These are phyloP conservation scores for Prunus fruticosa DNA, from an alignment of 306 rosid species.

Conservation along the genomic window DNA sequence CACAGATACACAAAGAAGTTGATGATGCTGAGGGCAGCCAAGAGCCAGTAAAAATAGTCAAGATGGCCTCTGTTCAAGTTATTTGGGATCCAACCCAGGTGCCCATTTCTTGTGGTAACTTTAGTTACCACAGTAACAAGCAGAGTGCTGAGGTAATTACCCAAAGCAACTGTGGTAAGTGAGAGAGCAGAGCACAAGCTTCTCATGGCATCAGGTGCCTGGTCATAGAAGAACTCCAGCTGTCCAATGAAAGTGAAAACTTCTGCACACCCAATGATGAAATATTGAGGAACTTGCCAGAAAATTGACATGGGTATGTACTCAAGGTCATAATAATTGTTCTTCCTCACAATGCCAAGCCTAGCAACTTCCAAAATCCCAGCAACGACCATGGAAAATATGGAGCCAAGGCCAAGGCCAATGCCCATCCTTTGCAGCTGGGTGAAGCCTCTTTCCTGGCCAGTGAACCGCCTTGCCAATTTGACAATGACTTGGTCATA, in stretches of 20 bases:
- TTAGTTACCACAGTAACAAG: slow-evolving; percentile 63
- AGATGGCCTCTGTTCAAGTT: slow-evolving; percentile 82
- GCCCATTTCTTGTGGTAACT: slow-evolving; percentile 54
- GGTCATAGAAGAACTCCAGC: slow-evolving; percentile 67
- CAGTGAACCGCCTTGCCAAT: slow-evolving; percentile 50
- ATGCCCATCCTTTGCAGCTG: slow-evolving; percentile 84
- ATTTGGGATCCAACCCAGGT: slow-evolving; percentile 81
- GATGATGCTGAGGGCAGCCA: slow-evolving; percentile 57
- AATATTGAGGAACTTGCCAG: slow-evolving; percentile 87
- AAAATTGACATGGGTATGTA: slow-evolving; percentile 72
- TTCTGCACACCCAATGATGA: slow-evolving; percentile 81
- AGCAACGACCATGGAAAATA: slow-evolving; percentile 56
- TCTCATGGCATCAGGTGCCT: slow-evolving; percentile 90
- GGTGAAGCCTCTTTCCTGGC: slow-evolving; percentile 68
- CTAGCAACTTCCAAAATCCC: slow-evolving; percentile 71
- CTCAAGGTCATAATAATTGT: slow-evolving; percentile 55
- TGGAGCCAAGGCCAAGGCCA: slow-evolving; percentile 64
- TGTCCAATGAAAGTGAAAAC: slow-evolving; percentile 66
- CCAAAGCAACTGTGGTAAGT: slow-evolving; percentile 64
- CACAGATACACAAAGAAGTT: slow-evolving; percentile 57
- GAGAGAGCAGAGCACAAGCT: slow-evolving; percentile 76
- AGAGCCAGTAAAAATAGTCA: slow-evolving; percentile 72
- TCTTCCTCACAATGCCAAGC: slow-evolving; percentile 36
- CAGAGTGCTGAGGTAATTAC: slow-evolving; percentile 69
- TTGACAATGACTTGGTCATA: slow-evolving; percentile 67